Evolutionary conservation across 129 eudicot species (phyloP), one percentile per base, ranked within the genome.

Genomic region (Flaveria bidentis): DNA sequence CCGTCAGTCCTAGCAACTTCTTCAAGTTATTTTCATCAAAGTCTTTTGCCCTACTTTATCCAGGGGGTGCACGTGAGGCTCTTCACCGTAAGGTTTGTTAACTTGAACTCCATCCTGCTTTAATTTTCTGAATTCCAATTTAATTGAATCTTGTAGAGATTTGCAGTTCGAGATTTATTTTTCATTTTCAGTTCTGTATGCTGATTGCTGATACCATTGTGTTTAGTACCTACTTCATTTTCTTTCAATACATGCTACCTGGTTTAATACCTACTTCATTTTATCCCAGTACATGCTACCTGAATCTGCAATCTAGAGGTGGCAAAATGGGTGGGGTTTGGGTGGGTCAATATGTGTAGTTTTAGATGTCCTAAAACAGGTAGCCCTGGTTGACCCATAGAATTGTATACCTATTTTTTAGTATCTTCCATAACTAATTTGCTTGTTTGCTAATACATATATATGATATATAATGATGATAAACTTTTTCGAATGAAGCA

Each of bases 31-130:
- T 86, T 9, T 82, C 90, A n/a, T 76, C 86, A 4, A 89, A 91
- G 20, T 87, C 97, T 18, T 88, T 87, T 65, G 83, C 85, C 42
- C 84, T 94, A 70, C 96, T 94, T 41, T 94, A 94, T 83, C 99
- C 99, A 17, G 97, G 99, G n/a, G 99, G 99, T 70, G 93, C 93
- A 57, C 94, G 97, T 41, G 97, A 92, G 80, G 96, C 97, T 60
- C 91, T 92, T 25, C 97, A 87, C 71, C 81, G 82, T 28, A 92
- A 92, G 97, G 97, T 92, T 30, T 51, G 91, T 75, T 67, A 30
- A 55, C 18, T 55, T 13, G 52, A 56, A 71, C 47, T 72, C n/a
- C 63, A 51, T 53, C 50, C 20, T 72, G 52, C 39, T 33, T 2
- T 52, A 36, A 30, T 72, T 30, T 17, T 17, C n/a, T 3, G 41